Conservation (phyloP, 2,329 filamentous ascomycete genomes). For the Fusarium hostae region DNA sequence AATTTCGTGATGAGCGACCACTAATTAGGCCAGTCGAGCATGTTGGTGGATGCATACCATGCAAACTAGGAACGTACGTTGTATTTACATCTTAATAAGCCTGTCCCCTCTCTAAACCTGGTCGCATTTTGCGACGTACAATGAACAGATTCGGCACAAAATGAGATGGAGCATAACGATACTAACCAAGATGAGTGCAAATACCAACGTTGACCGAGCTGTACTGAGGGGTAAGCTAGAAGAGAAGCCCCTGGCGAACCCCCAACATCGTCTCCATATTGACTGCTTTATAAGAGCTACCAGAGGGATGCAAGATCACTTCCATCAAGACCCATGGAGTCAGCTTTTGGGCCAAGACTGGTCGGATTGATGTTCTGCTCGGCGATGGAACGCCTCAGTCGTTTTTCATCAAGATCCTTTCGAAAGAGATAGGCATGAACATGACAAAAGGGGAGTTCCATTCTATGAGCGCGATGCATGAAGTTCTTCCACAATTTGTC, state of each 20-base stretch:
- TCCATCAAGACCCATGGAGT: background rate
- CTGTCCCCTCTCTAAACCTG: background rate
- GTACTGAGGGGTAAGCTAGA: background rate
- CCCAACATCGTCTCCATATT: background rate
- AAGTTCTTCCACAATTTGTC: accelerated
- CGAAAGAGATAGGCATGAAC: background rate
- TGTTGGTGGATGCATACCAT: background rate
- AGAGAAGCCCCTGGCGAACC: background rate
- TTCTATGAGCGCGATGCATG: background rate
- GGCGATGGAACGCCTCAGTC: accelerated
- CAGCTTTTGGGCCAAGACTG: accelerated
- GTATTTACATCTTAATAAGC: background rate
- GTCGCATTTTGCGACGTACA: background rate
- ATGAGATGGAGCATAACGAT: background rate
- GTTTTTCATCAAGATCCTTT: background rate
- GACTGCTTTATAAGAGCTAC: background rate
- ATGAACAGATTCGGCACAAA: background rate
- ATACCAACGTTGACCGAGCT: background rate
- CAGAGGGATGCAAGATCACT: background rate
- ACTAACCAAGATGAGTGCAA: background rate
- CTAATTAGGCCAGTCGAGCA: background rate
- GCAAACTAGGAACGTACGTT: background rate
- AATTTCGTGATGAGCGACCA: background rate
- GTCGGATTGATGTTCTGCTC: background rate
- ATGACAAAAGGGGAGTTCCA: background rate